A percentile compares a stretch with the other conserved stretches of the same genome.
Conservation (phyloP, 2,329 filamentous ascomycete genomes). For the Nemania abortiva region DNA sequence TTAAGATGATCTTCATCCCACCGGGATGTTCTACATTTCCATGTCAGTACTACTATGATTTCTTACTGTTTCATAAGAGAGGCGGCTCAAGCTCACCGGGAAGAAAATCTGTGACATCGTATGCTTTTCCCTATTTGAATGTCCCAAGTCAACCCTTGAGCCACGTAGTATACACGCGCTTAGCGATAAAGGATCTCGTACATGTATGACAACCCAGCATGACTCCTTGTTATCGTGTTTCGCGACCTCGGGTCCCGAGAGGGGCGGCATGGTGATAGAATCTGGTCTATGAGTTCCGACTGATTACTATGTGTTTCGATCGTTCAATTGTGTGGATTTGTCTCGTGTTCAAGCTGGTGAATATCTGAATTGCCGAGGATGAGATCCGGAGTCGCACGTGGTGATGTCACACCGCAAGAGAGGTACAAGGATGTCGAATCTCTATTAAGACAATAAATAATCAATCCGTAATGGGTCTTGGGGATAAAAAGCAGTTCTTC, state of each 20-base stretch:
- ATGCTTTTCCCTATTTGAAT: constrained; percentile 73
- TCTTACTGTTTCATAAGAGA: background rate
- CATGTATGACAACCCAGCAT: constrained; percentile 93
- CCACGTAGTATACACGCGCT: constrained; percentile 20
- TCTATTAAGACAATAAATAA: constrained; percentile 2
- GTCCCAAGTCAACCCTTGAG: background rate
- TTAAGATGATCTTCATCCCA: constrained; percentile 91
- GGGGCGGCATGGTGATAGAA: constrained; percentile 51
- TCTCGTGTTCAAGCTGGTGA: background rate
- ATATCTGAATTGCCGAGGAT: constrained; percentile 16
- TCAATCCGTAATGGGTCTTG: background rate
- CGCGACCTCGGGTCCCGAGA: constrained; percentile 66
- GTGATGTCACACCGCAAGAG: constrained; percentile 34
- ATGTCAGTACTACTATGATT: constrained; percentile 15
- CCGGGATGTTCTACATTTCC: constrained; percentile 80
- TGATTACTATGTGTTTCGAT: background rate
- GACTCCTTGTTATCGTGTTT: constrained; percentile 85
- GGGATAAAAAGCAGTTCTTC: background rate
- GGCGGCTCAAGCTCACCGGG: constrained; percentile 61
- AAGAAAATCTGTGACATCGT: constrained; percentile 92
- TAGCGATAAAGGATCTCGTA: constrained; percentile 47
- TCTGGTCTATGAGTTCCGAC: background rate
- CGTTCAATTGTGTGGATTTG: background rate
- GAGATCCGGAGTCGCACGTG: constrained; percentile 10
- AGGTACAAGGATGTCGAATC: background rate